These are phyloP conservation scores for Moelleriella libera DNA, from an alignment of 2,329 filamentous ascomycete species.

Conservation along the genomic window DNA sequence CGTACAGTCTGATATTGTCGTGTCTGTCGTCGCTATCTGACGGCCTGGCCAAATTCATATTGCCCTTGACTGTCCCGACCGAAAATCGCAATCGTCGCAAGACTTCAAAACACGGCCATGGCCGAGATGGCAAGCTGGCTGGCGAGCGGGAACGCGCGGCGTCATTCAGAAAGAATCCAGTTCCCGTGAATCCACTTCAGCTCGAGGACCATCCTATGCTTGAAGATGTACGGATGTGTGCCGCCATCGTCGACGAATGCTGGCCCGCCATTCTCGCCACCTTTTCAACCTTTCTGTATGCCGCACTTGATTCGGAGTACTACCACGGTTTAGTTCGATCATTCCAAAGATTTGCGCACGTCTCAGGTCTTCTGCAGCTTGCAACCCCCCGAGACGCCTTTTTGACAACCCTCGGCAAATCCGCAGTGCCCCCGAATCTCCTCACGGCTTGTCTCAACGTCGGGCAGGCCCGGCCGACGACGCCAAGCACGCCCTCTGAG, in stretches of 20 bases:
- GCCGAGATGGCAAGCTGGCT: constrained; percentile 22
- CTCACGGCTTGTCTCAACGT: constrained; percentile 44
- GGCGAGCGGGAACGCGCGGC: constrained; percentile 40
- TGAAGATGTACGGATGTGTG: constrained; percentile 60
- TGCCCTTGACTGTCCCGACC: constrained; percentile 76
- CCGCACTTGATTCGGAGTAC: constrained; percentile 81
- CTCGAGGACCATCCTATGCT: constrained; percentile 60
- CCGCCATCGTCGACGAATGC: constrained; percentile 74
- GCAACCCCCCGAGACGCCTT: constrained; percentile 85
- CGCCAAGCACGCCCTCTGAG: constrained; percentile 34
- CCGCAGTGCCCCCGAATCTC: constrained; percentile 74
- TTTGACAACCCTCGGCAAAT: constrained; percentile 83
- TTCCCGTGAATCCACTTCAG: constrained; percentile 72
- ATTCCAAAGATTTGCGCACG: constrained; percentile 90
- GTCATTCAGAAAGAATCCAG: constrained; percentile 60
- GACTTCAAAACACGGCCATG: constrained; percentile 26
- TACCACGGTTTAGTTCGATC: constrained; percentile 85
- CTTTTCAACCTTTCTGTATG: constrained; percentile 89
- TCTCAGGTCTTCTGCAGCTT: constrained; percentile 76
- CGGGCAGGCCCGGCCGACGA: constrained; percentile 26
- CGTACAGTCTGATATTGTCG: constrained; percentile 77
- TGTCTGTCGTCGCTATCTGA: constrained; percentile 88
- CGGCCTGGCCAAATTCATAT: constrained; percentile 80
- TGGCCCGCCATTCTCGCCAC: constrained; percentile 94
- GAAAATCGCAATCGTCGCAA: constrained; percentile 44